phyloP scores from a whole-genome alignment of 2,329 filamentous ascomycete genomes.

The Penicillium capsulatum region DNA sequence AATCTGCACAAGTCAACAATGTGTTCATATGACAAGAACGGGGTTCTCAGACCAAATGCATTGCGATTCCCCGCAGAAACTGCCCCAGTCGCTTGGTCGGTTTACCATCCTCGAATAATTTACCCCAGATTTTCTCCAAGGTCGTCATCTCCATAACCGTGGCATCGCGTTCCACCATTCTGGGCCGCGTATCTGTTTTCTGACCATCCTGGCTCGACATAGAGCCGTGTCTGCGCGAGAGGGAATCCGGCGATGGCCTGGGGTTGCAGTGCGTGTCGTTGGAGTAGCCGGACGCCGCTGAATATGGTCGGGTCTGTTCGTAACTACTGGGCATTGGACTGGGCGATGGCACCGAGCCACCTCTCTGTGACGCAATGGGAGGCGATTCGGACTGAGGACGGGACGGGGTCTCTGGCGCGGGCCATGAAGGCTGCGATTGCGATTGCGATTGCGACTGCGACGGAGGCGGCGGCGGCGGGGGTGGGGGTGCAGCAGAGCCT shows the following conservation, averaged over 20 bases:
- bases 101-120: conserved; percentile 64
- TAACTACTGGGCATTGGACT: conserved; percentile 11
- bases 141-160: conserved; percentile 52
- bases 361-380: conserved; percentile 9
- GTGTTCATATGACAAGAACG: not conserved
- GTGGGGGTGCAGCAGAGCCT: conserved; percentile 18
- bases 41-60: conserved; percentile 60
- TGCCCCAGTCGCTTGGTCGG: conserved; percentile 66
- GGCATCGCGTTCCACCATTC: conserved; percentile 35
- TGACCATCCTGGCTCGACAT: conserved; percentile 35
- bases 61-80: conserved; percentile 68
- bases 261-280: conserved; percentile 21
- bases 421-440: conserved; percentile 18
- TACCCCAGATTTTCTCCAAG: conserved; percentile 71
- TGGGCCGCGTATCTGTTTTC: conserved; percentile 34
- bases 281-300: conserved; percentile 17
- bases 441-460: conserved; percentile 18
- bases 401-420: conserved; percentile 13
- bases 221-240: conserved; percentile 30
- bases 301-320: conserved; percentile 20
- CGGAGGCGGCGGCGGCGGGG: conserved; percentile 15
- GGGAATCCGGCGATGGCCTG: conserved; percentile 20
- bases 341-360: conserved; percentile 18
- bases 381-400: conserved; percentile 21
- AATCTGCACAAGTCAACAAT: conserved; percentile 48